Evolutionary conservation across 2,329 filamentous ascomycete genomes (phyloP).

Genomic region (Massarina eburnea): DNA sequence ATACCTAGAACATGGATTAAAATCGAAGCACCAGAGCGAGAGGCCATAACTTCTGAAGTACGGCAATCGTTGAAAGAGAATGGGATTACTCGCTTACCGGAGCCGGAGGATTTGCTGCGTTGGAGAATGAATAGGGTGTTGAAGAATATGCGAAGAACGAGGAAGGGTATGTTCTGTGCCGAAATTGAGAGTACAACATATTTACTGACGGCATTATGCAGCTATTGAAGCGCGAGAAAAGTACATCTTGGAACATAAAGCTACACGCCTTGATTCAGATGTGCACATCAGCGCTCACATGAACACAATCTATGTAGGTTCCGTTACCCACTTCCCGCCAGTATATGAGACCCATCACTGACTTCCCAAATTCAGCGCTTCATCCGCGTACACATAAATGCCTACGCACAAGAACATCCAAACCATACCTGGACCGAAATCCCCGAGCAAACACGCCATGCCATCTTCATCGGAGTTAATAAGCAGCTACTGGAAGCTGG

Average conservation of each 20-base stretch:
- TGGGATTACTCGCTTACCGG: not conserved
- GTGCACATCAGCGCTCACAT: not conserved
- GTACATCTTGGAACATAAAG: not conserved
- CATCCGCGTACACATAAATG: not conserved
- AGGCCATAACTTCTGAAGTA: not conserved
- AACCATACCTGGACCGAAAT: not conserved
- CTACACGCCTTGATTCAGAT: not conserved
- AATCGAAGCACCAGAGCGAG: not conserved
- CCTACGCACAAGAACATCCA: not conserved
- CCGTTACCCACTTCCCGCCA: not conserved
- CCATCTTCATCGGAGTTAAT: not conserved
- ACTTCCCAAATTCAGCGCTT: not conserved
- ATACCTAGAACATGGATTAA: not conserved
- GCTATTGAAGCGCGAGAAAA: not conserved
- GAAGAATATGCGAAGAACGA: not conserved
- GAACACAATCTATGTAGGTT: not conserved
- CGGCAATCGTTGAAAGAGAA: not conserved
- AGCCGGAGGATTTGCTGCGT: not conserved
- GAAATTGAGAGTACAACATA: not conserved
- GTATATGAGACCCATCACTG: not conserved
- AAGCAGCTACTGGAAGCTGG: not conserved
- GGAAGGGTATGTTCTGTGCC: not conserved
- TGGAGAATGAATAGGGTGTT: not conserved
- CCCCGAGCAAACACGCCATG: not conserved
- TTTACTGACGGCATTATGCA: not conserved